A percentile compares a stretch with the other conserved stretches of the same genome.
These are phyloP conservation scores for Hygrocybe punicea DNA, from an alignment of 768 basidiomycete genomes.

Conservation along the genomic window DNA sequence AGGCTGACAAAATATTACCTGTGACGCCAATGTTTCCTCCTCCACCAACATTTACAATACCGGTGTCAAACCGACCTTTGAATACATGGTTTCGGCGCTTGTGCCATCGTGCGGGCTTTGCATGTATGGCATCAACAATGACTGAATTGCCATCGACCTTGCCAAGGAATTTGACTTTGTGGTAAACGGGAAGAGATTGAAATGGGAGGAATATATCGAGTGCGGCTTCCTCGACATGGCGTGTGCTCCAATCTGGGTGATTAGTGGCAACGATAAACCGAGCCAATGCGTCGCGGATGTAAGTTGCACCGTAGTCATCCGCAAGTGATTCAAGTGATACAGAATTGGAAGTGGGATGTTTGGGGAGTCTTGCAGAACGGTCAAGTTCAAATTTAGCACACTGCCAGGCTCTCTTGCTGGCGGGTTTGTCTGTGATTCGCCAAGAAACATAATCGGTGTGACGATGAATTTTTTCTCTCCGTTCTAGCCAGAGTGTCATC, in stretches of 20 bases:
- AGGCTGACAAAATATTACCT: too few species aligned
- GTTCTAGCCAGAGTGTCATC: constrained; percentile 40
- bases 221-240: constrained; percentile 11
- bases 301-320: constrained; percentile 25
- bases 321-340: constrained; percentile 21
- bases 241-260: too few species aligned
- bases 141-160: too few species aligned
- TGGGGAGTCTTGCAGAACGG: constrained; percentile 3
- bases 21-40: too few species aligned
- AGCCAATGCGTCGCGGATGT: constrained; percentile 27
- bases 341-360: constrained; percentile 21
- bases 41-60: too few species aligned
- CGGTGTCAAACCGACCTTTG: too few species aligned
- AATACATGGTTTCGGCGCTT: too few species aligned
- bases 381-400: not conserved
- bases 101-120: too few species aligned
- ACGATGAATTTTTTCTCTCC: constrained; percentile 32
- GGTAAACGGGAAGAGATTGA: not conserved
- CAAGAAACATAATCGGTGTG: constrained; percentile 29
- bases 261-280: not conserved
- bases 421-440: not conserved
- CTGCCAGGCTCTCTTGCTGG: not conserved
- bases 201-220: constrained; percentile 16
- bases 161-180: too few species aligned
- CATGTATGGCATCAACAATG: too few species aligned